These are phyloP conservation scores for Ophiobolus disseminans DNA, from an alignment of 2,329 filamentous ascomycete species.

Conservation along the genomic window DNA sequence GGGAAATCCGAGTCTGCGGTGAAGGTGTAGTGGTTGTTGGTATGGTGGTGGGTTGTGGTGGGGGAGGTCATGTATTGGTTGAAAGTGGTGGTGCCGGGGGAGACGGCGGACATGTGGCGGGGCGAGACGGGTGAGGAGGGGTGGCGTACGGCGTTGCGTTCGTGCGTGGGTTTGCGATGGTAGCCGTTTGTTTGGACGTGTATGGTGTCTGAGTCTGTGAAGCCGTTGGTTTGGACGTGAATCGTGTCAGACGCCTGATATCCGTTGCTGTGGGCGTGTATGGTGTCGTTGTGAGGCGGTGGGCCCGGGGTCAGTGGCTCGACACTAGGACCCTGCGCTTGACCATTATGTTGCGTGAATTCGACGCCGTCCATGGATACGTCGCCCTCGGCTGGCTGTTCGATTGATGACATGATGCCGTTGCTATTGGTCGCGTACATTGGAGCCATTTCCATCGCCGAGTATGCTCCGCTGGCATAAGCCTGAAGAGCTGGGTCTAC, in stretches of 20 bases:
- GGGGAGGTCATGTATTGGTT: constrained; percentile 12
- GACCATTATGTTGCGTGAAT: constrained; percentile 14
- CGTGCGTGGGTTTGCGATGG: constrained; percentile 9
- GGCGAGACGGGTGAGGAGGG: constrained; percentile 32
- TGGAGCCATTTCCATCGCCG: constrained; percentile 16
- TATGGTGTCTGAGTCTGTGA: constrained; percentile 1
- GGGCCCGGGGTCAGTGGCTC: constrained; percentile 39
- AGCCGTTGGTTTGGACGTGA: background rate
- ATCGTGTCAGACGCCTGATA: background rate
- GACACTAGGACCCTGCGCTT: constrained; percentile 25
- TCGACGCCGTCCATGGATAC: constrained; percentile 25
- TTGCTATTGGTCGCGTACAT: constrained; percentile 30
- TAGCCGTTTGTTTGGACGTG: constrained; percentile 19
- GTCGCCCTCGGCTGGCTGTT: constrained; percentile 28
- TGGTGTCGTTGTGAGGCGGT: constrained; percentile 13
- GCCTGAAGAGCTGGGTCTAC: constrained; percentile 39
- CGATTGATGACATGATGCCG: constrained; percentile 44
- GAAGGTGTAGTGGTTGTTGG: constrained; percentile 30
- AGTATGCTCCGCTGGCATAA: constrained; percentile 27
- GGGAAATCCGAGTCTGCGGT: constrained; percentile 32
- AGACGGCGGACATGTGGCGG: constrained; percentile 15
- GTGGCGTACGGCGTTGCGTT: constrained; percentile 20
- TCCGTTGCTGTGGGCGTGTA: constrained; percentile 19
- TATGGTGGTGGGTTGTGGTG: constrained; percentile 19
- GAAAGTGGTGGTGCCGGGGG: constrained; percentile 12